phyloP scores from a whole-genome alignment of 1,139 yeast genomes.

The Suhomyces bribrorum region DNA sequence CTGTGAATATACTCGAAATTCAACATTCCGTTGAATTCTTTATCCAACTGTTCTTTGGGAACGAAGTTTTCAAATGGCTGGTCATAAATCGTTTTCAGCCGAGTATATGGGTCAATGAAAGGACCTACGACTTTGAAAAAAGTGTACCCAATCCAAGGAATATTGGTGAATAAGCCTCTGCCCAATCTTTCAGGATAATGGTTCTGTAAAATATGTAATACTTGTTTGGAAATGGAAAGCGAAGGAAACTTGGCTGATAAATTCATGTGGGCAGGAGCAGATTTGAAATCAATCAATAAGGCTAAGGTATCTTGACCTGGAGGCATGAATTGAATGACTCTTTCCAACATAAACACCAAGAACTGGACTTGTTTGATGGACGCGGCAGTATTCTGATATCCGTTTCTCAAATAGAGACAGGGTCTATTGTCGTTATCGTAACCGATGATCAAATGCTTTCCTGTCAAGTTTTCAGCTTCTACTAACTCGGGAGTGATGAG shows the following conservation, averaged over 20 bases:
- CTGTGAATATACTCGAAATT: conserved; percentile 47
- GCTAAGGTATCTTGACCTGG: conserved; percentile 94
- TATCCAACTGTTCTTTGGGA: conserved; percentile 48
- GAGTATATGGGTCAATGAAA: conserved; percentile 51
- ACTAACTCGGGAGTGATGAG: conserved; percentile 62
- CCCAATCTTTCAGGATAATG: conserved; percentile 67
- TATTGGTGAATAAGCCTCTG: conserved; percentile 47
- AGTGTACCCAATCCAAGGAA: conserved; percentile 51
- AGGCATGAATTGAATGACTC: conserved; percentile 92
- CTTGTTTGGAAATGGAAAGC: conserved; percentile 59
- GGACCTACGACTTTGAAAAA: conserved; percentile 50
- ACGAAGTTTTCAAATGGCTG: conserved; percentile 50
- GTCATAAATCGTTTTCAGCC: conserved; percentile 51
- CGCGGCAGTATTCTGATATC: conserved; percentile 88
- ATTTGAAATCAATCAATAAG: conserved; percentile 84
- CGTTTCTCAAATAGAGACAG: conserved; percentile 84
- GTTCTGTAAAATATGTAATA: conserved; percentile 81
- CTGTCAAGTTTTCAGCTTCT: conserved; percentile 74
- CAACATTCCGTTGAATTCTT: conserved; percentile 46
- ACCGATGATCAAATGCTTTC: conserved; percentile 86
- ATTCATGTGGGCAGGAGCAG: conserved; percentile 44
- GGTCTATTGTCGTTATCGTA: conserved; percentile 89
- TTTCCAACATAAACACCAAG: conserved; percentile 85
- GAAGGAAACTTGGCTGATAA: conserved; percentile 47
- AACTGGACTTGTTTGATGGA: conserved; percentile 89